Conservation (phyloP, 2,329 filamentous ascomycete genomes). For the Neofusicoccum sp. region DNA sequence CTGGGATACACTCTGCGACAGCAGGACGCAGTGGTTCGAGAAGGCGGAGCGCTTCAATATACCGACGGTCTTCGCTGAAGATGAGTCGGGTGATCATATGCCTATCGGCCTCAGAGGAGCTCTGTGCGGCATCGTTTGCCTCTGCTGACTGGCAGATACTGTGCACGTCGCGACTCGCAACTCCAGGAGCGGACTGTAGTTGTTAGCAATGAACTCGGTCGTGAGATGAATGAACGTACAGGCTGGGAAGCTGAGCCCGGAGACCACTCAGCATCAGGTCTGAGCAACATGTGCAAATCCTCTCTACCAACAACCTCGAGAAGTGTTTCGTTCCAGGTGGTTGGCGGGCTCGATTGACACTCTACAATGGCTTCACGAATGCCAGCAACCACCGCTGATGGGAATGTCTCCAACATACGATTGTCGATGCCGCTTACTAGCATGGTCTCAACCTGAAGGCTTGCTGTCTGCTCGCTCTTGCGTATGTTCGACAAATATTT, state of each 20-base stretch:
- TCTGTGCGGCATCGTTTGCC: slow-evolving; percentile 65
- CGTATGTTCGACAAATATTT: slow-evolving; percentile 58
- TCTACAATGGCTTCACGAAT: slow-evolving; percentile 80
- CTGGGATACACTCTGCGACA: slow-evolving; percentile 70
- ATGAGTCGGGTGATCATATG: slow-evolving; percentile 78
- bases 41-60: slow-evolving; percentile 79
- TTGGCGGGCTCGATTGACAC: slow-evolving; percentile 79
- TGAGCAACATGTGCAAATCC: slow-evolving; percentile 70
- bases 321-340: slow-evolving; percentile 69
- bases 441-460: slow-evolving; percentile 72
- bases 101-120: slow-evolving; percentile 78
- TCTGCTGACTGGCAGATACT: slow-evolving; percentile 70
- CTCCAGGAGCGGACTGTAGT: background rate
- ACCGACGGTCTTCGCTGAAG: slow-evolving; percentile 86
- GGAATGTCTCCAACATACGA: slow-evolving; percentile 74
- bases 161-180: slow-evolving; percentile 62
- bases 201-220: background rate
- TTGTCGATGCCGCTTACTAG: slow-evolving; percentile 65
- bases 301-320: slow-evolving; percentile 76
- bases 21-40: slow-evolving; percentile 83
- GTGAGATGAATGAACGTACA: background rate
- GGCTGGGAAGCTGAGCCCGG: slow-evolving; percentile 22
- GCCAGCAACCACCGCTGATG: slow-evolving; percentile 77
- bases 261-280: slow-evolving; percentile 44
- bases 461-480: slow-evolving; percentile 40